Conservation (phyloP, 306 rosid genomes). For the Ammopiptanthus mongolicus region DNA sequence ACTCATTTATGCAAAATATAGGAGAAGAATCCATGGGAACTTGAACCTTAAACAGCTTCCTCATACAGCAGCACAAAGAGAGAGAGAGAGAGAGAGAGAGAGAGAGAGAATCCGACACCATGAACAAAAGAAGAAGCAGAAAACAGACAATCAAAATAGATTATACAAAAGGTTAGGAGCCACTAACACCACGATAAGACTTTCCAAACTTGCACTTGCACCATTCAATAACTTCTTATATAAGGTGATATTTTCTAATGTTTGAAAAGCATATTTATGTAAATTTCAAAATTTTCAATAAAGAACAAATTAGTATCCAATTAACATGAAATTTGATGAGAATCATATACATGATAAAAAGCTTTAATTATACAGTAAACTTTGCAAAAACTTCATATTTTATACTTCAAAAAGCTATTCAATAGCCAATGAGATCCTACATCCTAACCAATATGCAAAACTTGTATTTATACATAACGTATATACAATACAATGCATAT, state of each 20-base stretch:
- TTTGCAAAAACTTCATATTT: background rate
- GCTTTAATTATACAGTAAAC: background rate
- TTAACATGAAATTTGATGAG: slow-evolving; percentile 9
- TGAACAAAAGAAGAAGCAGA: background rate
- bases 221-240: slow-evolving; percentile 1
- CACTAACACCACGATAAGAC: background rate
- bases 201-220: background rate
- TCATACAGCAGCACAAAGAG: background rate
- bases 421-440: background rate
- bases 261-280: slow-evolving; percentile 10
- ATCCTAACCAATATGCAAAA: slow-evolving; percentile 2
- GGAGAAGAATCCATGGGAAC: background rate
- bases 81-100: no score
- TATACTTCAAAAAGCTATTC: background rate
- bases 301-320: background rate
- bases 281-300: background rate
- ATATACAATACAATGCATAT: slow-evolving; percentile 16
- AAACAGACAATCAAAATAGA: background rate
- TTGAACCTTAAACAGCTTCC: slow-evolving; percentile 13
- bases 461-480: background rate
- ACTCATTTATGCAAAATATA: background rate
- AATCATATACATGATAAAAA: background rate
- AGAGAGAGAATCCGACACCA: background rate
- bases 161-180: slow-evolving; percentile 1
- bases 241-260: background rate